phyloP scores from a whole-genome alignment of 352 stramenopile genomes.

The Paralagenidium karlingii region DNA sequence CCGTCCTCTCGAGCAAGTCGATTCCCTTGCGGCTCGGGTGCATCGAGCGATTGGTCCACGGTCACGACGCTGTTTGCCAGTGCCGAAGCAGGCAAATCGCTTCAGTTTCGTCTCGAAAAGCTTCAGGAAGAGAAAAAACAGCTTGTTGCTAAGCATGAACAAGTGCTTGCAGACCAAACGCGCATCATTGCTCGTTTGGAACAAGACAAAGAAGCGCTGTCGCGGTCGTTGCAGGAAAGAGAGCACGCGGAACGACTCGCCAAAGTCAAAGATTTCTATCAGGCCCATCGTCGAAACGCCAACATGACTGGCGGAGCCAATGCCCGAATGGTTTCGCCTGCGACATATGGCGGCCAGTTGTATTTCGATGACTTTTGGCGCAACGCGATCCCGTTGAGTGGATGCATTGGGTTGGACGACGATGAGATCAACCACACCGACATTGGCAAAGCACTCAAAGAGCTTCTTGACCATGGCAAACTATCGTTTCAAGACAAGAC shows the following conservation, averaged over 20 bases:
- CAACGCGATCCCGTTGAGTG: conserved; percentile 16
- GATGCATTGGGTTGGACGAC: not conserved
- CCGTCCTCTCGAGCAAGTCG: too few species aligned
- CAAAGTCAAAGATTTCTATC: not conserved
- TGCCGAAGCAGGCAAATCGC: too few species aligned
- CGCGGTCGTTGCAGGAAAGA: not conserved
- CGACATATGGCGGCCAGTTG: conserved; percentile 8
- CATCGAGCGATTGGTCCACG: too few species aligned
- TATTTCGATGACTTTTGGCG: conserved; percentile 46
- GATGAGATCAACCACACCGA: conserved; percentile 24
- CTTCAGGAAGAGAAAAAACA: too few species aligned
- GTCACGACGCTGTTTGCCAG: too few species aligned
- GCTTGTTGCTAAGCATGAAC: too few species aligned
- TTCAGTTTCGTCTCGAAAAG: too few species aligned
- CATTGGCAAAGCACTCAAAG: conserved; percentile 39
- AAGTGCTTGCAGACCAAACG: not conserved
- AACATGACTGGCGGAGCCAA: not conserved
- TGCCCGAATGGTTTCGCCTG: conserved; percentile 6
- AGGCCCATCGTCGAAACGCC: not conserved
- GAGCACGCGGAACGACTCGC: not conserved
- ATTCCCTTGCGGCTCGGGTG: too few species aligned
- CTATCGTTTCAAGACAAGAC: conserved; percentile 33
- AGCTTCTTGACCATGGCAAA: conserved; percentile 35
- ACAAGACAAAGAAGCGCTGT: conserved; percentile 1
- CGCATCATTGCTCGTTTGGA: not conserved